phyloP scores from a whole-genome alignment of 345 rosid species.

The Citrus sp. region DNA sequence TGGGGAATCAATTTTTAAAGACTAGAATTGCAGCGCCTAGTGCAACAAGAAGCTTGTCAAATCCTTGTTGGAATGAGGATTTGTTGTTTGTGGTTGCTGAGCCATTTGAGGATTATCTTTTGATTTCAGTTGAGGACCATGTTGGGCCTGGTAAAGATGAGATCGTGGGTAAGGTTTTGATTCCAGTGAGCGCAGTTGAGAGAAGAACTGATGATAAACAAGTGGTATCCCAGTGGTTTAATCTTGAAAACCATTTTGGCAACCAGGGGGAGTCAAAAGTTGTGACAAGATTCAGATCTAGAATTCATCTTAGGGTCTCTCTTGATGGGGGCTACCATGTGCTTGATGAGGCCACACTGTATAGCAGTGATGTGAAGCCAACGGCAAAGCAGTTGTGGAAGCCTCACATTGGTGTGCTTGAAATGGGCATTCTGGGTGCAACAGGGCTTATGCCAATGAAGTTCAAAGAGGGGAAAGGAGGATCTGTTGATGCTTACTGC shows the following conservation, averaged over 20 bases:
- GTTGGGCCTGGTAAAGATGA: slow-evolving; percentile 51
- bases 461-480: slow-evolving; percentile 51
- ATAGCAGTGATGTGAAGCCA: slow-evolving; percentile 58
- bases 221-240: slow-evolving; percentile 66
- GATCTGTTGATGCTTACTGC: slow-evolving; percentile 61
- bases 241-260: slow-evolving; percentile 45
- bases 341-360: slow-evolving; percentile 59
- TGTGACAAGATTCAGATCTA: slow-evolving; percentile 46
- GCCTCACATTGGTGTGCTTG: slow-evolving; percentile 66
- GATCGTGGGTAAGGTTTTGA: slow-evolving; percentile 46
- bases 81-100: slow-evolving; percentile 67
- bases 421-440: slow-evolving; percentile 73
- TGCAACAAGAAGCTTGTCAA: slow-evolving; percentile 43
- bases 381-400: slow-evolving; percentile 64
- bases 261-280: slow-evolving; percentile 26
- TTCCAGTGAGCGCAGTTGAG: slow-evolving; percentile 44
- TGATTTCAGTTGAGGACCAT: slow-evolving; percentile 50
- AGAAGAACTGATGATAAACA: slow-evolving; percentile 46
- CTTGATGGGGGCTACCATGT: slow-evolving; percentile 79
- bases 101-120: slow-evolving; percentile 67
- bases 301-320: slow-evolving; percentile 57
- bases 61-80: slow-evolving; percentile 75
- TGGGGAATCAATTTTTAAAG: slow-evolving; percentile 64
- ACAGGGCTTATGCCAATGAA: slow-evolving; percentile 59
- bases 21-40: slow-evolving; percentile 39